Conservation (phyloP, 2,329 filamentous ascomycete genomes). For the Claviceps humidiphila region DNA sequence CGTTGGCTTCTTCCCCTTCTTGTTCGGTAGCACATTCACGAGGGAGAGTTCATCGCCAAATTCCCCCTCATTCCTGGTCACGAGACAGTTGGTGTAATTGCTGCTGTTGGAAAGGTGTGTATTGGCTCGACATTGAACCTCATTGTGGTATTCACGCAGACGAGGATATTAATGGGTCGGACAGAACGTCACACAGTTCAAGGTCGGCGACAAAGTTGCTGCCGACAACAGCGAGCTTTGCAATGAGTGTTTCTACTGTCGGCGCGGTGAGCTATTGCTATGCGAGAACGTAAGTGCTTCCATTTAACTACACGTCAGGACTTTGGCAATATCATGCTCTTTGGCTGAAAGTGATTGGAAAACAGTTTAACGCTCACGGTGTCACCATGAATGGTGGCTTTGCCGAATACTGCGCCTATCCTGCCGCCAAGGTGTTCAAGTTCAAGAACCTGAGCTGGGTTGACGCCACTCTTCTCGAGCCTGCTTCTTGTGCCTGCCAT, state of each 20-base stretch:
- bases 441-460: constrained; percentile 52
- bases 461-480: constrained; percentile 58
- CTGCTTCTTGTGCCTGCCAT: constrained; percentile 58
- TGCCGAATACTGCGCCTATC: constrained; percentile 51
- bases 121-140: not conserved
- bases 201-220: constrained; percentile 49
- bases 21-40: constrained; percentile 39
- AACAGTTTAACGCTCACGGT: constrained; percentile 48
- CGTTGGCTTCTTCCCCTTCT: not conserved
- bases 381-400: constrained; percentile 59
- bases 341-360: not conserved
- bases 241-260: constrained; percentile 61
- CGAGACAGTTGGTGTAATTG: constrained; percentile 54
- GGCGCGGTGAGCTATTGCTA: constrained; percentile 51
- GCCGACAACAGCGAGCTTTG: constrained; percentile 55
- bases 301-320: not conserved
- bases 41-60: constrained; percentile 52
- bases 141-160: not conserved
- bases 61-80: constrained; percentile 57
- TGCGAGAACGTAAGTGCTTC: constrained; percentile 42
- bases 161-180: not conserved
- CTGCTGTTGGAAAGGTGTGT: constrained; percentile 33
- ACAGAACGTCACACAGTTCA: constrained; percentile 44
- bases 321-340: not conserved
- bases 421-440: constrained; percentile 45